Evolutionary conservation across 495 filamentous ascomycete genomes (phyloP).

Genomic region (Aspergillus homomorphus): DNA sequence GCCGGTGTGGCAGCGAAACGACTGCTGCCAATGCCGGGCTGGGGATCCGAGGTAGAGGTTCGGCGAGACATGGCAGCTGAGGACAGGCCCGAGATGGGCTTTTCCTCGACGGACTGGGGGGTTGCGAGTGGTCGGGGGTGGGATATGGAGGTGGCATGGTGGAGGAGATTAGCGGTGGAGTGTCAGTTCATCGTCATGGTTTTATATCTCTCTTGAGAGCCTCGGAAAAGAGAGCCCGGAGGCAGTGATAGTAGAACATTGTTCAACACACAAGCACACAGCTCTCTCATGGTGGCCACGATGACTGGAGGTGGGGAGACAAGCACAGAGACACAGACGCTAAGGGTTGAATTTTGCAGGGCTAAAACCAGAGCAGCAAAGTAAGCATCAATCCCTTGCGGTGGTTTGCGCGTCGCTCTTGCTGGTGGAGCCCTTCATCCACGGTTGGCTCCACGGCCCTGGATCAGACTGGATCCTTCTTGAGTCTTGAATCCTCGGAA

Average conservation of each 20-base stretch:
- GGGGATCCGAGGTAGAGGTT: constrained; percentile 8
- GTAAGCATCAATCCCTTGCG: background rate
- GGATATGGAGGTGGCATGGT: background rate
- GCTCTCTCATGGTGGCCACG: too few species aligned
- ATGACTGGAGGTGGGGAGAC: too few species aligned
- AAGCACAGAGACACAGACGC: too few species aligned
- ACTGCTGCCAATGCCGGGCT: constrained; percentile 1
- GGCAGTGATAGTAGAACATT: too few species aligned
- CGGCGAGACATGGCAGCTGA: constrained; percentile 9
- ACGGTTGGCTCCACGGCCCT: constrained; percentile 3
- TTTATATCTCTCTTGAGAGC: background rate
- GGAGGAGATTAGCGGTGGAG: background rate
- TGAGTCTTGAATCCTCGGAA: background rate
- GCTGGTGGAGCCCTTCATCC: background rate
- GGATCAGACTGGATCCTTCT: background rate
- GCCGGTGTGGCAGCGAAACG: constrained; percentile 9
- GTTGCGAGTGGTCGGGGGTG: background rate
- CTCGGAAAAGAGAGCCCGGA: background rate
- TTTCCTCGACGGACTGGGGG: background rate
- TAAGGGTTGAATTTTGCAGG: background rate
- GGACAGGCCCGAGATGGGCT: background rate
- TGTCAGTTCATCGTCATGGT: background rate
- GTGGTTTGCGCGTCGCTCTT: constrained; percentile 1
- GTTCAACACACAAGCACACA: too few species aligned
- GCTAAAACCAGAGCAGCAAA: background rate